phyloP scores from a whole-genome alignment of 257 asterid genomes.

The Przewalskia tangutica region DNA sequence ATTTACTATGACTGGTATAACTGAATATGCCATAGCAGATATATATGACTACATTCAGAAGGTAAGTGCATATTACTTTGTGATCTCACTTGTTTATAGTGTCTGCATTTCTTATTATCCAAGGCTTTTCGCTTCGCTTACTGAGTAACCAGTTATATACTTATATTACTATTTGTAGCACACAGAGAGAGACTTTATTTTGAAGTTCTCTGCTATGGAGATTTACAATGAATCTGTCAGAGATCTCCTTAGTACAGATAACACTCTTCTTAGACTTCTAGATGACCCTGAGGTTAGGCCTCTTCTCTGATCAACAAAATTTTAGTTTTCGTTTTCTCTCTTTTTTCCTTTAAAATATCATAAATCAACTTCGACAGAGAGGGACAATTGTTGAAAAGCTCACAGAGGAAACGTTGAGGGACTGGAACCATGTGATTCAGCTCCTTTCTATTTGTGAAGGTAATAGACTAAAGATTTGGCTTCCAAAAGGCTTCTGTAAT shows the following conservation, averaged over 20 bases:
- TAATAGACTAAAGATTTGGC: conserved; percentile 7
- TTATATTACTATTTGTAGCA: conserved; percentile 42
- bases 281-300: conserved; percentile 88
- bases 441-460: conserved; percentile 88
- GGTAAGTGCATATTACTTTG: conserved; percentile 26
- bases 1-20: conserved; percentile 84
- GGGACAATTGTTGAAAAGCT: conserved; percentile 92
- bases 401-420: conserved; percentile 67
- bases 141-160: background rate
- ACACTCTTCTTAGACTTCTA: conserved; percentile 67
- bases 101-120: background rate
- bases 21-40: conserved; percentile 82
- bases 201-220: conserved; percentile 93
- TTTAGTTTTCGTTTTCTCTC: background rate
- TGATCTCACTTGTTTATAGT: background rate
- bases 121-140: background rate
- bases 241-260: conserved; percentile 72
- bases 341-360: background rate
- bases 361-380: conserved; percentile 33
- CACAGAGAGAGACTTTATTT: conserved; percentile 51
- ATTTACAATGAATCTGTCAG: conserved; percentile 89
- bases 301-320: background rate
- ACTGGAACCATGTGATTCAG: conserved; percentile 68
- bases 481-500: background rate
- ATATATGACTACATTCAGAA: conserved; percentile 62